Evolutionary conservation across 1,284 basidiomycete genomes (phyloP), one percentile per base, ranked within the genome.

Genomic region (Lignosus rhinocerotis): DNA sequence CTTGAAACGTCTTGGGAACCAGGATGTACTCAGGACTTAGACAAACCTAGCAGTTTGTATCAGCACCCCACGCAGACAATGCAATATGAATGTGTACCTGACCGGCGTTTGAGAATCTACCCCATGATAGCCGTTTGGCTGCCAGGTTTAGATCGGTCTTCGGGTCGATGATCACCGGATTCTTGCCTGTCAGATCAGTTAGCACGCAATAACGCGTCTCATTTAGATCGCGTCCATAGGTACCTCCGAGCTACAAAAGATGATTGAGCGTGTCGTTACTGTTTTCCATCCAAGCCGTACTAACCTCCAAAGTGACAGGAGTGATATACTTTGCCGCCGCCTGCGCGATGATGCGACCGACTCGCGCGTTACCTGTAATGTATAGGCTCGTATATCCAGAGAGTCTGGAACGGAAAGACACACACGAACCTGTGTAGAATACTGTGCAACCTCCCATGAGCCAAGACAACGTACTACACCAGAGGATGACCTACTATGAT

Each of bases 321-420:
- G 93, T 93, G 19, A 96, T 76, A 55, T 88, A 86, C 72, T 95
- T 91, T 8, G 92, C 94, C 4, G 94, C 94, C 0, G 94, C 94
- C 0, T 80, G 75, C 7, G 89, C 86, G 11, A 98, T 84, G 57
- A 97, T 86, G 65, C 80, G 85, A 0, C 83, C 94, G 6, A 97
- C 87, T n/a, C 87, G 86, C 9, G 83, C 86, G 30, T 83, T 86
- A 63, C 90, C 89, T 80, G 21, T n/a, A 34, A 34, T 9, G 10
- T 10, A 8, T 7, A 19, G 25, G 25, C 4, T 9, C 7, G 10
- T 5, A 21, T 12, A 16, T 21, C 8, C 12, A 21, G 41, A 9
- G 17, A 11, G 14, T 7, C 6, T 10, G n/a, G 17, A 10, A 43
- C n/a, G 10, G 3, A 6, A 12, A 7, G 9, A 34, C 25, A 25